Evolutionary conservation across 2,329 filamentous ascomycete genomes (phyloP).

Genomic region (Verticillium zaregamsianum): DNA sequence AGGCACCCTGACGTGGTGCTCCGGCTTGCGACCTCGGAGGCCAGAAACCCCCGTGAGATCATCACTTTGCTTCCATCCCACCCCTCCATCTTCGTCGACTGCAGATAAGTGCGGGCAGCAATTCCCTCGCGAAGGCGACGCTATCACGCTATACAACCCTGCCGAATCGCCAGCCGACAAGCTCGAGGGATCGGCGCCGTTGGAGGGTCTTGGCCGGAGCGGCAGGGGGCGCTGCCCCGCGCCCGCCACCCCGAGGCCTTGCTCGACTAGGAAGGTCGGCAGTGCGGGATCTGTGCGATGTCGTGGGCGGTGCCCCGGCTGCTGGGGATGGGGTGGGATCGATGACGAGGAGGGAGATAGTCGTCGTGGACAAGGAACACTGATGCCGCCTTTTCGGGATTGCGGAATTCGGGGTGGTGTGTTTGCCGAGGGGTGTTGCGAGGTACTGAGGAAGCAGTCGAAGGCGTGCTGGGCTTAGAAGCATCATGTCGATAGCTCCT

Average conservation of each 20-base stretch:
- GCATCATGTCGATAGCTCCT: too few species aligned
- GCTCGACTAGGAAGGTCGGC: constrained; percentile 3
- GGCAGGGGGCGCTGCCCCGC: neutral
- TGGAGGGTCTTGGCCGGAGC: neutral
- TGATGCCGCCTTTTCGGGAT: neutral
- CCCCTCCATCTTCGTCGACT: neutral
- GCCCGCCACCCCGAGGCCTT: neutral
- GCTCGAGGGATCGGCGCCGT: neutral
- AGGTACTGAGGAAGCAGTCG: too few species aligned
- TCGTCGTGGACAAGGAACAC: neutral
- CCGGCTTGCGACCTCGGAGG: neutral
- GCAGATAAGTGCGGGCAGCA: neutral
- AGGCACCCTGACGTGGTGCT: neutral
- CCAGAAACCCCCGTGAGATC: neutral
- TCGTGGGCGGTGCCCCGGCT: neutral
- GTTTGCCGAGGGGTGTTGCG: too few species aligned
- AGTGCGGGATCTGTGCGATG: neutral
- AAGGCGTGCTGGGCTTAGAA: too few species aligned
- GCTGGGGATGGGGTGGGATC: neutral
- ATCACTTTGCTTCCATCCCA: neutral
- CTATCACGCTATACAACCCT: neutral
- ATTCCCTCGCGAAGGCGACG: neutral
- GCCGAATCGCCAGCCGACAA: neutral
- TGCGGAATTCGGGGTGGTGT: neutral
- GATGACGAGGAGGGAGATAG: neutral